Evolutionary conservation across 2,329 filamentous ascomycete species (phyloP), one percentile per base, ranked within the genome.

Genomic region (Didymella keratinophila): DNA sequence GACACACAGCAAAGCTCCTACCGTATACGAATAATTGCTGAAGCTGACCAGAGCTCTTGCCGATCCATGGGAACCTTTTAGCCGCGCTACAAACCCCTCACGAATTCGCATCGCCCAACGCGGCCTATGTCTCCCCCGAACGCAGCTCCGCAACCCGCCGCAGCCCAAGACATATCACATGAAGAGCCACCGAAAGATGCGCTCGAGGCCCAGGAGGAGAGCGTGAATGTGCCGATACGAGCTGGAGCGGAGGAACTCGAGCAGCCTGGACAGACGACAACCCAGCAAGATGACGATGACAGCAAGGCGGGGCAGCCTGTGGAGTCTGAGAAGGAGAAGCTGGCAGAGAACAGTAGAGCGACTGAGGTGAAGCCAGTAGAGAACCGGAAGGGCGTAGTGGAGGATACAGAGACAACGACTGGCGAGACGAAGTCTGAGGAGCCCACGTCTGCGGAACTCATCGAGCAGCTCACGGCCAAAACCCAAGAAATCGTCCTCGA

Each of bases 101-200:
- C 42, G 27, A 28, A 51, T 36, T 37, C 52, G 52, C 60, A 49
- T 56, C 64, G 66, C 63, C 67, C 57, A 61, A 57, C 56, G 53
- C 72, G 69, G 72, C 64, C 66, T 62, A 76, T 76, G 74, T 76
- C 74, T 74, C 68, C 65, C 52, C 69, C 71, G 64, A 71, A 62
- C 63, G 54, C 65, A 59, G 54, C 69, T 68, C 69, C 66, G 64
- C 70, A 72, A 68, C 66, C 60, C 60, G 64, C 74, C 67, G 69
- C 66, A 64, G 64, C 60, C 60, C 68, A 56, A 37, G 60, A 69
- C 50, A 56, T 27, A 45, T 53, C 59, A 44, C 61, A 60, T 49
- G 64, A 68, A 50, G 59, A 65, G 58, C 60, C 67, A 60, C 56
- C 61, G 61, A 61, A 65, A 18, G 54, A 69, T 58, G 58, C 58